phyloP scores from a whole-genome alignment of 768 basidiomycete genomes.

The Grammothele lineata region DNA sequence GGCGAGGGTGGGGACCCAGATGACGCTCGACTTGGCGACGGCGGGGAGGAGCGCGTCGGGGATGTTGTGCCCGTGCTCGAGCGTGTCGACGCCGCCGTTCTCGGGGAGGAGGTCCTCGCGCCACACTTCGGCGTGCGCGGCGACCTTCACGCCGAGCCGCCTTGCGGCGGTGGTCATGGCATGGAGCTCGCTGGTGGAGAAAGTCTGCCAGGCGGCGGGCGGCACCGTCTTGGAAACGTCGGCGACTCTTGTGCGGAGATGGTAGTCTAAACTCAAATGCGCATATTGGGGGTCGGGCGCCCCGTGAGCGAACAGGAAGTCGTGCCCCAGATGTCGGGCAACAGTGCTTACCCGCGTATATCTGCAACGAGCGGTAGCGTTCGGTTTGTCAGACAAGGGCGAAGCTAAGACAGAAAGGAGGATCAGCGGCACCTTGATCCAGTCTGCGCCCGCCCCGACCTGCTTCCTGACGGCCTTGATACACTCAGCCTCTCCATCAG shows the following conservation, averaged over 20 bases:
- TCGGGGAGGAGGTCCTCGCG: constrained; percentile 11
- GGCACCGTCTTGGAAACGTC: constrained; percentile 36
- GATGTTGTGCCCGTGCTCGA: constrained; percentile 51
- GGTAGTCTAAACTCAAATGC: constrained; percentile 40
- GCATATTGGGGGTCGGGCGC: too few relatives aligned
- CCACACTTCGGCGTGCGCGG: constrained; percentile 44
- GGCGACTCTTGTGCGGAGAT: constrained; percentile 41
- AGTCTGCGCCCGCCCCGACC: constrained; percentile 62
- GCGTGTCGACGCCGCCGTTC: constrained; percentile 38
- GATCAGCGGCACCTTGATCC: constrained; percentile 50
- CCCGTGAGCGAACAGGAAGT: too few relatives aligned
- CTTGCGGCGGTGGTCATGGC: constrained; percentile 52
- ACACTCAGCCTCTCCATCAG: constrained; percentile 54
- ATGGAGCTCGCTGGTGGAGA: constrained; percentile 40
- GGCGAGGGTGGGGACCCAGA: constrained; percentile 58
- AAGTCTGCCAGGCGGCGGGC: constrained; percentile 36
- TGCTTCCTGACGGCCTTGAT: constrained; percentile 53
- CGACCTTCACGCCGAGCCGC: constrained; percentile 49
- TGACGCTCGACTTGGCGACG: constrained; percentile 14
- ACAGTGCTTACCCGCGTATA: constrained; percentile 44
- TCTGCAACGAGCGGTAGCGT: constrained; percentile 23
- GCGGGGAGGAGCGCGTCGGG: constrained; percentile 9
- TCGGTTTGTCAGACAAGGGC: background rate
- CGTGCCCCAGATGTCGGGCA: too few relatives aligned
- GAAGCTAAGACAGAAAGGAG: background rate